Conservation (phyloP, 23 red algal genomes). For the Gracilaria gracilis region DNA sequence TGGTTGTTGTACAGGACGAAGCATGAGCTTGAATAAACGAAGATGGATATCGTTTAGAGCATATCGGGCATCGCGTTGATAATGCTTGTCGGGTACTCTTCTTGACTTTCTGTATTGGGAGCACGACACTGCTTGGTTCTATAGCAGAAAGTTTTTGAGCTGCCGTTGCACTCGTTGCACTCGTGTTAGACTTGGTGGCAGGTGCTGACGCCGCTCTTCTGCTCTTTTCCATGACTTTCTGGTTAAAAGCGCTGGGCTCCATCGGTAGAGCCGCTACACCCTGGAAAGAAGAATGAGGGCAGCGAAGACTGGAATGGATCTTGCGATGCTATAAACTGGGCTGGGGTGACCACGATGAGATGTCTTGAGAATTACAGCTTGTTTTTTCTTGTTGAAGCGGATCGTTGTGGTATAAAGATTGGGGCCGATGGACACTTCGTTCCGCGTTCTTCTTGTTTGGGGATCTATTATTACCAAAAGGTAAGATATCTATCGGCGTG, state of each 20-base stretch:
- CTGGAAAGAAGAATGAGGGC: no score
- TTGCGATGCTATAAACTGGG: no score
- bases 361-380: no score
- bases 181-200: neutral
- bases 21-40: slow-evolving; percentile 35
- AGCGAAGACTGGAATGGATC: no score
- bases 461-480: no score
- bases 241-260: neutral
- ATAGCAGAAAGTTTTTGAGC: neutral
- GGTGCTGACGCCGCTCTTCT: neutral
- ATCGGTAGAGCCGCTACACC: no score
- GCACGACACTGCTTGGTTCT: neutral
- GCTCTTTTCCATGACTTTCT: neutral
- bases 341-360: no score
- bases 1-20: neutral
- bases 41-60: slow-evolving; percentile 1
- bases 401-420: no score
- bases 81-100: neutral
- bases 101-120: neutral
- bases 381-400: no score
- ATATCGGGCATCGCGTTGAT: slow-evolving; percentile 19
- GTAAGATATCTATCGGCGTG: no score
- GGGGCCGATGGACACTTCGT: no score
- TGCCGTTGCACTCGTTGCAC: neutral
- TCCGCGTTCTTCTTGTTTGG: no score